Evolutionary conservation across 306 rosid species (phyloP).

Genomic region (Sechiopsis laciniata): DNA sequence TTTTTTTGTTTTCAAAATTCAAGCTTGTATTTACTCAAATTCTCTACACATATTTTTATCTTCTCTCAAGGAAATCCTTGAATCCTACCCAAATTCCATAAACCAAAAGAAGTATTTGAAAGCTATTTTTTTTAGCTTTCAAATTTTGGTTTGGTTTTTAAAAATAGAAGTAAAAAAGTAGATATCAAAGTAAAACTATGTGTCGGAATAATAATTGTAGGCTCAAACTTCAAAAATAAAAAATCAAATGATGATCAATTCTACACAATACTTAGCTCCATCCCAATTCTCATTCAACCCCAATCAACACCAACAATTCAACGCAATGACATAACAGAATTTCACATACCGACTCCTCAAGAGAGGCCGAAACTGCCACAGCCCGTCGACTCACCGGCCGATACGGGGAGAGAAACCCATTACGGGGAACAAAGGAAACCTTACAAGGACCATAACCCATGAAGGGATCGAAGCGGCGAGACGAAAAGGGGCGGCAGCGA

Average conservation of each 20-base stretch:
- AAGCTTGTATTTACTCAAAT: too few relatives aligned
- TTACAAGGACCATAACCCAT: constrained; percentile 30
- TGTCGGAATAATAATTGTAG: too few relatives aligned
- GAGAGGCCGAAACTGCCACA: constrained; percentile 45
- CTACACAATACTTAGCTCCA: background rate
- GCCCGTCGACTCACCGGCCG: constrained; percentile 35
- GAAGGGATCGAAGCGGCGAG: constrained; percentile 42
- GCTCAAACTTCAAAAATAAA: too few relatives aligned
- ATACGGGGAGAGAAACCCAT: constrained; percentile 24
- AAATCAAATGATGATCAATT: background rate
- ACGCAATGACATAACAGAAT: background rate
- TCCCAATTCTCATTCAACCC: constrained; percentile 3
- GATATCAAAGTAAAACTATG: too few relatives aligned
- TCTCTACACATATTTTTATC: too few relatives aligned
- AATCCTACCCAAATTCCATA: background rate
- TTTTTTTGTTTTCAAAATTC: too few relatives aligned
- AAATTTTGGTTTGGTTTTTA: too few relatives aligned
- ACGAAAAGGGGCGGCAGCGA: constrained; percentile 16
- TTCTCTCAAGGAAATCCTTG: too few relatives aligned
- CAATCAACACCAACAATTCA: background rate
- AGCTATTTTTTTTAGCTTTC: too few relatives aligned
- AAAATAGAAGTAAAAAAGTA: too few relatives aligned
- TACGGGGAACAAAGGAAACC: constrained; percentile 28
- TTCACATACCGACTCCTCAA: constrained; percentile 55
- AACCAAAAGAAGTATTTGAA: too few relatives aligned